Evolutionary conservation across 2,329 filamentous ascomycete genomes (phyloP).

Genomic region (Colletotrichum liaoningense): DNA sequence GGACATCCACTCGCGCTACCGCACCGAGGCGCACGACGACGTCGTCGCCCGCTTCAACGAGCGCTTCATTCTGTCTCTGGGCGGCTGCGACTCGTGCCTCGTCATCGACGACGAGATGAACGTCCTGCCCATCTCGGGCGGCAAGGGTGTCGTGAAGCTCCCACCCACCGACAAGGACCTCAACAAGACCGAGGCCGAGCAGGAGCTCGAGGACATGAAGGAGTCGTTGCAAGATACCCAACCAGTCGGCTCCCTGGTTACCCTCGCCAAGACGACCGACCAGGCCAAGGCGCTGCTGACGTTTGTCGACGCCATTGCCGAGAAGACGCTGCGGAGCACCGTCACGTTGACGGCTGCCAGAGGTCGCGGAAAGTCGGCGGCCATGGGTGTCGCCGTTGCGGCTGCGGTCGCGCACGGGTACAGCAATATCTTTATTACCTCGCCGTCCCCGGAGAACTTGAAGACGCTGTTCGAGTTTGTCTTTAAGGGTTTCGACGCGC

Average conservation of each 20-base stretch:
- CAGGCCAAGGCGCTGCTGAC: conserved; percentile 97
- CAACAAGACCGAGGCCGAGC: conserved; percentile 75
- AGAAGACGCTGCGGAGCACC: conserved; percentile 94
- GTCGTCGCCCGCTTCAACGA: conserved; percentile 98
- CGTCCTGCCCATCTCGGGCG: conserved; percentile 95
- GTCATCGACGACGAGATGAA: conserved; percentile 99
- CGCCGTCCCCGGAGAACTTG: conserved; percentile 96
- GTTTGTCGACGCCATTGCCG: conserved; percentile 94
- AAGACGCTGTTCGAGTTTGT: conserved; percentile 99
- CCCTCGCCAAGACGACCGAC: conserved; percentile 89
- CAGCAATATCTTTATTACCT: conserved; percentile 99
- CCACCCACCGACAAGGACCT: conserved; percentile 81
- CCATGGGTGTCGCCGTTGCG: conserved; percentile 92
- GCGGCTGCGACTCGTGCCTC: conserved; percentile 93
- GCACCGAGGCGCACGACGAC: conserved; percentile 95
- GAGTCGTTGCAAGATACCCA: conserved; percentile 87
- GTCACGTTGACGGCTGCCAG: conserved; percentile 93
- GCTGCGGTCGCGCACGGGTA: conserved; percentile 96
- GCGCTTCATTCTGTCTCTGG: conserved; percentile 93
- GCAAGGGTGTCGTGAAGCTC: conserved; percentile 86
- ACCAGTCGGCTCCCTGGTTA: conserved; percentile 85
- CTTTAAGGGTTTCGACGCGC: conserved; percentile 96
- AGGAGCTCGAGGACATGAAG: conserved; percentile 88
- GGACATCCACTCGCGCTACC: conserved; percentile 97
- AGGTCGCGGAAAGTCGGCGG: conserved; percentile 97